Conservation (phyloP, 2,329 filamentous ascomycete genomes). For the Penicillium sp. region DNA sequence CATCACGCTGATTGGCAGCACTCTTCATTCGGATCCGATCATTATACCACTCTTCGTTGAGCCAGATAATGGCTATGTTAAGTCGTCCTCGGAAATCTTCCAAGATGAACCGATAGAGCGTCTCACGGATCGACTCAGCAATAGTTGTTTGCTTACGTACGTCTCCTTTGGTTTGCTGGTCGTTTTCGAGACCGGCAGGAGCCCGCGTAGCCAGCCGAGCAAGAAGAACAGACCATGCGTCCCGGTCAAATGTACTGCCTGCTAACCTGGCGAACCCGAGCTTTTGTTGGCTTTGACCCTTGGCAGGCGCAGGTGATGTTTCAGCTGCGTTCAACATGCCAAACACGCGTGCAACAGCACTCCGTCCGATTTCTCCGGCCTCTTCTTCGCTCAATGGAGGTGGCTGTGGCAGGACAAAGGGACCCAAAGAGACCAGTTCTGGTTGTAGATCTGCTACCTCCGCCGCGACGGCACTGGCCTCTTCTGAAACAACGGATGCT, state of each 20-base stretch:
- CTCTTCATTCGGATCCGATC: constrained; percentile 60
- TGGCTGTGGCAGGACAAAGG: constrained; percentile 76
- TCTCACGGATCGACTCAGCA: constrained; percentile 70
- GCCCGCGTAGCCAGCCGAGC: constrained; percentile 80
- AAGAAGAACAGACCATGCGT: constrained; percentile 88
- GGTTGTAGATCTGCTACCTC: constrained; percentile 69
- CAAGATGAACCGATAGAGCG: constrained; percentile 79
- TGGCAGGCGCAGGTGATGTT: constrained; percentile 58
- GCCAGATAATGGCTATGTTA: constrained; percentile 86
- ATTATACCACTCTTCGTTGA: constrained; percentile 98
- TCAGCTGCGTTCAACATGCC: constrained; percentile 72
- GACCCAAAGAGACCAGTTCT: constrained; percentile 59
- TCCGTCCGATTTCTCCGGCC: constrained; percentile 69
- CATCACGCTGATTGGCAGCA: constrained; percentile 42
- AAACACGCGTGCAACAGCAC: constrained; percentile 73
- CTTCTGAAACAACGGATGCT: constrained; percentile 22
- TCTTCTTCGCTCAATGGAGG: constrained; percentile 69
- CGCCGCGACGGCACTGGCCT: constrained; percentile 70
- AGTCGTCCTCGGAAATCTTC: constrained; percentile 90
- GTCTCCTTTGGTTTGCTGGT: constrained; percentile 31
- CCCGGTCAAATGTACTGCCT: constrained; percentile 76
- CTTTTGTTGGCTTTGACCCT: constrained; percentile 49
- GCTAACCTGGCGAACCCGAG: constrained; percentile 79
- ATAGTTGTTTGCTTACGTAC: constrained; percentile 35
- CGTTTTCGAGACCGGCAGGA: constrained; percentile 63